These are phyloP conservation scores for Russula sp. DNA, from an alignment of 768 basidiomycete genomes.

Conservation along the genomic window DNA sequence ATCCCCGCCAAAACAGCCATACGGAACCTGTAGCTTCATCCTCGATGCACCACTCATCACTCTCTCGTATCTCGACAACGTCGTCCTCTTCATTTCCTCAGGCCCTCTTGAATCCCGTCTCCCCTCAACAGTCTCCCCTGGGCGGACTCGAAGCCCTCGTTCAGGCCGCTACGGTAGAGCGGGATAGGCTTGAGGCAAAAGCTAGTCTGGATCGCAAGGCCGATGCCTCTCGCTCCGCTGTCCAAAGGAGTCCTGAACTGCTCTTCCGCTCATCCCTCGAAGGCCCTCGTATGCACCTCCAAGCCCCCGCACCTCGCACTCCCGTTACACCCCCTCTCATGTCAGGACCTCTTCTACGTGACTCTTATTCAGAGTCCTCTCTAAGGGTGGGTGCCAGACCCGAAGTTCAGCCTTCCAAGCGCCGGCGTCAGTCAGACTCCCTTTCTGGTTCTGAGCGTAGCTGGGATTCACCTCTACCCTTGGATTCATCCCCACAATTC, in stretches of 20 bases:
- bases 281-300: conserved; percentile 3
- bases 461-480: conserved; percentile 11
- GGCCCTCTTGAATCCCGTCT: conserved; percentile 24
- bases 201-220: conserved; percentile 8
- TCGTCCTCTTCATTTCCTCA: conserved; percentile 22
- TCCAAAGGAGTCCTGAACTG: conserved; percentile 8
- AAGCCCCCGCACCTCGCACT: conserved; percentile 11
- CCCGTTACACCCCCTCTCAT: conserved; percentile 10
- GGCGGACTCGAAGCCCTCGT: conserved; percentile 60
- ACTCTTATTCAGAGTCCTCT: conserved; percentile 19
- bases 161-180: conserved; percentile 64
- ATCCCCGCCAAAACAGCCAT: conserved; percentile 6
- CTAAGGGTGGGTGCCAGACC: conserved; percentile 9
- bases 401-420: conserved; percentile 10
- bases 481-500: conserved; percentile 11
- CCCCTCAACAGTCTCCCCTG: conserved; percentile 26
- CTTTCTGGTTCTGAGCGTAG: conserved; percentile 9
- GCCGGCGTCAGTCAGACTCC: conserved; percentile 14
- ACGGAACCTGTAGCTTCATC: conserved; percentile 10
- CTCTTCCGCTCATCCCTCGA: conserved; percentile 8
- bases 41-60: conserved; percentile 7
- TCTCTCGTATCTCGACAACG: conserved; percentile 15
- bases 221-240: conserved; percentile 4
- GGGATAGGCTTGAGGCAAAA: conserved; percentile 41
- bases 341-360: conserved; percentile 10